Conservation (phyloP, 2,329 filamentous ascomycete genomes). For the Botrytis medusae region DNA sequence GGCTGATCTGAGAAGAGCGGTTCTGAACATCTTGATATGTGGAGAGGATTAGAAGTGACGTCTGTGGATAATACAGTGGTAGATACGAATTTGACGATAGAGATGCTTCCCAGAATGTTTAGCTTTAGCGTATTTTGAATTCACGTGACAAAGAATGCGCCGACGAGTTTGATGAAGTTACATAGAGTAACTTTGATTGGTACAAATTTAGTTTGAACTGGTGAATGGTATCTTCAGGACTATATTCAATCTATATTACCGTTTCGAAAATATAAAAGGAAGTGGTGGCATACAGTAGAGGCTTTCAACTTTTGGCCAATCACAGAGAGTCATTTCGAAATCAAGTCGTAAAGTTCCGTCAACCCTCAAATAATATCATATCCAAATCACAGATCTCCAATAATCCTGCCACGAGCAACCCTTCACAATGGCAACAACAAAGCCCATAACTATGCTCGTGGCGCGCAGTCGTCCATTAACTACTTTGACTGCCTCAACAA, state of each 20-base stretch:
- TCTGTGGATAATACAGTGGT: slow-evolving; percentile 18
- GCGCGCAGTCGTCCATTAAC: slow-evolving; percentile 38
- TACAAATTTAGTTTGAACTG: background rate
- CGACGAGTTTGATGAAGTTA: background rate
- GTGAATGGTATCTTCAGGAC: background rate
- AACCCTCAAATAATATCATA: slow-evolving; percentile 24
- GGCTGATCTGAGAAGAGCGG: slow-evolving; percentile 77
- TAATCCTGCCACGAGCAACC: slow-evolving; percentile 38
- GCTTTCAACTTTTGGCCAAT: slow-evolving; percentile 17
- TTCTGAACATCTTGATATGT: slow-evolving; percentile 76
- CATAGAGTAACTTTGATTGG: background rate
- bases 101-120: slow-evolving; percentile 20
- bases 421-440: slow-evolving; percentile 40
- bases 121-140: slow-evolving; percentile 26
- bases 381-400: slow-evolving; percentile 27
- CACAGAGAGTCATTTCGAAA: slow-evolving; percentile 19
- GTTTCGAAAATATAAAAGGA: background rate
- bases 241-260: background rate
- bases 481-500: slow-evolving; percentile 30
- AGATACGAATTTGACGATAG: slow-evolving; percentile 14
- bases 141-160: slow-evolving; percentile 15
- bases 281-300: slow-evolving; percentile 14
- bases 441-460: slow-evolving; percentile 42
- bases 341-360: slow-evolving; percentile 19
- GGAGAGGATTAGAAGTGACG: slow-evolving; percentile 25